phyloP scores from a whole-genome alignment of 371 early-diverging fungal species.

The Mortierella sp. region DNA sequence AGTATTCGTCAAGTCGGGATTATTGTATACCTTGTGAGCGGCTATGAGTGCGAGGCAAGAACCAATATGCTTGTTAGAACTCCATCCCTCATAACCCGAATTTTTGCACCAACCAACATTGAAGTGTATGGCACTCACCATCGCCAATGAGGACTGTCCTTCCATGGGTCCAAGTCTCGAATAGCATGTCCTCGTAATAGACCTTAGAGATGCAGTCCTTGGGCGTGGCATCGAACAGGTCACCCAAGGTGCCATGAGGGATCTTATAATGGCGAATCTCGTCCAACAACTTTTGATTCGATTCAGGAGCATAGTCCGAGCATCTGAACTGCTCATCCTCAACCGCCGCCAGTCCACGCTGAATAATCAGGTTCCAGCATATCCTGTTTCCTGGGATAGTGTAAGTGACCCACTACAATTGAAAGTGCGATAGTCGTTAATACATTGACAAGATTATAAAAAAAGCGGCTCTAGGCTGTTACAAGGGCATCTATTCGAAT shows the following conservation, averaged over 20 bases:
- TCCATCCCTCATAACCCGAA: neutral
- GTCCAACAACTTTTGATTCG: slow-evolving; percentile 7
- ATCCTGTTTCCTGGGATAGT: slow-evolving; percentile 15
- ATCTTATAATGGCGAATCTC: slow-evolving; percentile 17
- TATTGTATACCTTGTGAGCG: slow-evolving; percentile 20
- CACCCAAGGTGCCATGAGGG: slow-evolving; percentile 13
- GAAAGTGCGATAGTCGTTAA: no score
- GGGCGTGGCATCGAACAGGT: slow-evolving; percentile 25
- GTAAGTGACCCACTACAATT: slow-evolving; percentile 18
- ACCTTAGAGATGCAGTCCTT: slow-evolving; percentile 18
- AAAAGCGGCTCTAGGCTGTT: no score
- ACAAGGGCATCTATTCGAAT: no score
- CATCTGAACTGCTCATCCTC: slow-evolving; percentile 15
- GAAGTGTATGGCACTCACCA: slow-evolving; percentile 4
- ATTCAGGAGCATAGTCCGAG: slow-evolving; percentile 15
- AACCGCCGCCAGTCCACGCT: neutral
- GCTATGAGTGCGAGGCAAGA: neutral
- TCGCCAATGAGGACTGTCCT: slow-evolving; percentile 37
- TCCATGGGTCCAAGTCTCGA: slow-evolving; percentile 34
- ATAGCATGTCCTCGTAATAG: slow-evolving; percentile 29
- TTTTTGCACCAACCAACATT: no score
- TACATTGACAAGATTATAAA: no score
- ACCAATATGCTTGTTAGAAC: neutral
- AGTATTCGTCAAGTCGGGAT: neutral
- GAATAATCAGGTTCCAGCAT: slow-evolving; percentile 21